Percentiles rank a stretch among this genome's conserved stretches.
Conservation (phyloP, 169 alveolate species). For the Eimeria sp. region DNA sequence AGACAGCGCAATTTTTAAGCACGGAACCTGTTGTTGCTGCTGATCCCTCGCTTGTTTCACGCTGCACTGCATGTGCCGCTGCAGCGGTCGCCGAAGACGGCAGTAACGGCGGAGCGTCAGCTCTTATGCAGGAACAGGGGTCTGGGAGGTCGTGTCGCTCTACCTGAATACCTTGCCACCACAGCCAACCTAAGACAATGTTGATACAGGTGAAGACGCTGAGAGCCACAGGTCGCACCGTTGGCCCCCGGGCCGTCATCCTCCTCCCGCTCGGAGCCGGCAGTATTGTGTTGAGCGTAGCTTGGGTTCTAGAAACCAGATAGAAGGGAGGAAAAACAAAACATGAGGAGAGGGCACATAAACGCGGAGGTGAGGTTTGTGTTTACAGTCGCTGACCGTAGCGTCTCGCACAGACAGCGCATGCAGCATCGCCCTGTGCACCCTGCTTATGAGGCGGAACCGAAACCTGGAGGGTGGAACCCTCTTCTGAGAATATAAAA, state of each 20-base stretch:
- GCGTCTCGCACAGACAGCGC: conserved; percentile 31
- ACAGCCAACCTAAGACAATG: conserved; percentile 30
- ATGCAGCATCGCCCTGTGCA: conserved; percentile 9
- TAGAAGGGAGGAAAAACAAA: not conserved
- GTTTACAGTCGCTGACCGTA: not conserved
- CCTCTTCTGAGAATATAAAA: not conserved
- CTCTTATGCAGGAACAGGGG: not conserved
- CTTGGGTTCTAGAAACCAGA: not conserved
- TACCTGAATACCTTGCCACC: conserved; percentile 51
- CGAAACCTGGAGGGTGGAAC: not conserved
- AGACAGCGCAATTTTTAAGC: not conserved
- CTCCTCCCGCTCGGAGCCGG: conserved; percentile 10
- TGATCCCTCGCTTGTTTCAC: not conserved
- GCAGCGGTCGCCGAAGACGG: not conserved
- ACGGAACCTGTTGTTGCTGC: not conserved
- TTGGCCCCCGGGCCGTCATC: conserved; percentile 27
- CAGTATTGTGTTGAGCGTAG: not conserved
- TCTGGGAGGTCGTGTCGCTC: conserved; percentile 61
- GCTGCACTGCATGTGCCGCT: not conserved
- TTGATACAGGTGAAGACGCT: conserved; percentile 1
- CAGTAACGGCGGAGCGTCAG: not conserved
- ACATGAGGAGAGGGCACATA: not conserved
- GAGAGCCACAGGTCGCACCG: conserved; percentile 65
- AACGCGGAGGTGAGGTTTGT: not conserved
- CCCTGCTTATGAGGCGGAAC: not conserved